Evolutionary conservation across 495 filamentous ascomycete genomes (phyloP), one percentile per base, ranked within the genome.

Genomic region (Neurospora discreta): DNA sequence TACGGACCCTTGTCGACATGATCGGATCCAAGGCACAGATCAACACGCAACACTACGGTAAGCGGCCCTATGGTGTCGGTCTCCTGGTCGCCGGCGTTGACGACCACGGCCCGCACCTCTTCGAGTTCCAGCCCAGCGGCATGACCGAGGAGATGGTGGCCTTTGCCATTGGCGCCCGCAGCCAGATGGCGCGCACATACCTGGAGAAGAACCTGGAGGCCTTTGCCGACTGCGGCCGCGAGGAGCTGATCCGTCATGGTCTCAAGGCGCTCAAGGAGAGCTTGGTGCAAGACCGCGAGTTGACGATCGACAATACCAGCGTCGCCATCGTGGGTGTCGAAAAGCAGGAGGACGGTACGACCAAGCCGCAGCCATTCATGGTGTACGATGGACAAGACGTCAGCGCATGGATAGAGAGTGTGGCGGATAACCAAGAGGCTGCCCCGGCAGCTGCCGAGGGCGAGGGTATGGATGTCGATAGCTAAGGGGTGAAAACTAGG

Each of bases 11-110:
- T 75, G 93, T 97, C 69, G 85, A 87, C 30, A 90, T 93, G 81
- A 98, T 99, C 80, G 95, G 90, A 76, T 93, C 97, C 83, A 95
- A 97, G 82, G 95, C 95, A 43, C 95, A 99, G 84, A 91, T 90
- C 75, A 97, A 98, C 87, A 99, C 95, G 70, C 95, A 99, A 84
- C 91, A 96, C 77, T 97, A 97, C 85, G 95, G 95, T 74, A 94
- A 93, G 81, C 91, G 95, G 71, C 95, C 95, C 13, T 99, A 99
- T 82, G 95, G 95, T 78, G 95, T 99, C 18, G 95, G 95, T 1
- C 86, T 99, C 44, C 88, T 99, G 40, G 90, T 98, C 68, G 94
- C 94, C 4, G 95, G 95, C 71, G 93, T 98, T 67, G 96, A 99
- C 81, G 92, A 94, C 75, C 88, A 90, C 15, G 95, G 95, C 36